A percentile compares a stretch with the other conserved stretches of the same genome.
These are phyloP conservation scores for Pulveroboletus sp. DNA, from an alignment of 768 basidiomycete genomes.

Conservation along the genomic window DNA sequence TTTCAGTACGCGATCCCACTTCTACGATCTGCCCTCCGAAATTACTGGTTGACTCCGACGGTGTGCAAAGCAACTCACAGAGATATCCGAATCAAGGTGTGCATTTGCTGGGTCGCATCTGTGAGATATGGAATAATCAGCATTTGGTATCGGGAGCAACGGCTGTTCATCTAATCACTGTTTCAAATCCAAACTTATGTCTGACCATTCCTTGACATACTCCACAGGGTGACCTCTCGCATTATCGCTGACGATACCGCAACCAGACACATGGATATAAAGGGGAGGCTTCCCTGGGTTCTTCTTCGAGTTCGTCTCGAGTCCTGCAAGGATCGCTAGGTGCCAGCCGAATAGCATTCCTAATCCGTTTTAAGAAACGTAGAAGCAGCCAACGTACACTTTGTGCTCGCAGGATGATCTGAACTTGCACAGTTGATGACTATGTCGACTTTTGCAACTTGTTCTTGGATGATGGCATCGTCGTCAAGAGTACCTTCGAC, in stretches of 20 bases:
- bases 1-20: conserved; percentile 28
- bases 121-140: no score
- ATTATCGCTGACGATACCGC: conserved; percentile 38
- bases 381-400: conserved; percentile 21
- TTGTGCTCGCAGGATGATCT: conserved; percentile 34
- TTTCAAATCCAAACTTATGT: conserved; percentile 22
- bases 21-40: conserved; percentile 2
- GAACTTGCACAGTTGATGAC: conserved; percentile 41
- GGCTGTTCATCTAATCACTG: conserved; percentile 15
- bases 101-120: conserved; percentile 29
- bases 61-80: conserved; percentile 10
- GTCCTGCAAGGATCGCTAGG: conserved; percentile 35
- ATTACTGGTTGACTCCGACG: background rate
- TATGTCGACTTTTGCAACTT: conserved; percentile 34
- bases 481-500: conserved; percentile 39
- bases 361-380: background rate
- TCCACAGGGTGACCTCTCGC: conserved; percentile 35
- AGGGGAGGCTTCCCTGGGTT: conserved; percentile 37
- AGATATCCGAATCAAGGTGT: conserved; percentile 28
- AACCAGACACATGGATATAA: conserved; percentile 42
- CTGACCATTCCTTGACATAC: conserved; percentile 33
- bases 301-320: conserved; percentile 34
- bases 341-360: background rate
- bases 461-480: conserved; percentile 30
- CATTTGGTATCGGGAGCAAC: background rate